Conservation (phyloP, 1,284 basidiomycete species). For the Naganishia liquefaciens region DNA sequence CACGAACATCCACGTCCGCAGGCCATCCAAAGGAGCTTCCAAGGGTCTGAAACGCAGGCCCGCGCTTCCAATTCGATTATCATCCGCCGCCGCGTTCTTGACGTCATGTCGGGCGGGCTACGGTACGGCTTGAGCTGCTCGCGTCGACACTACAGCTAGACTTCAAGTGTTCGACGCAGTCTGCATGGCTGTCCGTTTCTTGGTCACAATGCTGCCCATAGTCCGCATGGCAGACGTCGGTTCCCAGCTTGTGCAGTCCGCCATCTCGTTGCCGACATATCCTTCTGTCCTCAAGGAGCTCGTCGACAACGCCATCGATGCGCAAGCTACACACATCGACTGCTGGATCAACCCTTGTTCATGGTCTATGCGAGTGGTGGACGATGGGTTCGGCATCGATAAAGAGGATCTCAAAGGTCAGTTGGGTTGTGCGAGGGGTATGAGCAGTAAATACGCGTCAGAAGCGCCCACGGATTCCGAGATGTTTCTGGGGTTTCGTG, state of each 20-base stretch:
- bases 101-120: background rate
- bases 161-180: background rate
- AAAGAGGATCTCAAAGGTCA: constrained; percentile 60
- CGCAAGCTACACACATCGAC: constrained; percentile 48
- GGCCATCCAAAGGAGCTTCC: too few species aligned
- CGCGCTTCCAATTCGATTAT: too few species aligned
- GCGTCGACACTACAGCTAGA: background rate
- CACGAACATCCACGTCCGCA: too few species aligned
- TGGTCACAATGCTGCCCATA: constrained; percentile 32
- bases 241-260: constrained; percentile 64
- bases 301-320: constrained; percentile 72
- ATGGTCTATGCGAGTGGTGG: constrained; percentile 77
- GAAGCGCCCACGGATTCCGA: background rate
- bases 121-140: background rate
- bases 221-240: constrained; percentile 40
- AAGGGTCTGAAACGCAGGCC: too few species aligned
- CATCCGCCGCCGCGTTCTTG: constrained; percentile 4
- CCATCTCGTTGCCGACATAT: constrained; percentile 76
- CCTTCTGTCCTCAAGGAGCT: constrained; percentile 77
- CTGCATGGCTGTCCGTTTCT: background rate
- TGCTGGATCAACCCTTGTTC: constrained; percentile 56
- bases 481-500: constrained; percentile 76
- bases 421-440: constrained; percentile 68
- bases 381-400: constrained; percentile 75
- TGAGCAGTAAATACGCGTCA: constrained; percentile 42